Conservation (phyloP, 73 alveolate genomes). For the Paramecium primaurelia region DNA sequence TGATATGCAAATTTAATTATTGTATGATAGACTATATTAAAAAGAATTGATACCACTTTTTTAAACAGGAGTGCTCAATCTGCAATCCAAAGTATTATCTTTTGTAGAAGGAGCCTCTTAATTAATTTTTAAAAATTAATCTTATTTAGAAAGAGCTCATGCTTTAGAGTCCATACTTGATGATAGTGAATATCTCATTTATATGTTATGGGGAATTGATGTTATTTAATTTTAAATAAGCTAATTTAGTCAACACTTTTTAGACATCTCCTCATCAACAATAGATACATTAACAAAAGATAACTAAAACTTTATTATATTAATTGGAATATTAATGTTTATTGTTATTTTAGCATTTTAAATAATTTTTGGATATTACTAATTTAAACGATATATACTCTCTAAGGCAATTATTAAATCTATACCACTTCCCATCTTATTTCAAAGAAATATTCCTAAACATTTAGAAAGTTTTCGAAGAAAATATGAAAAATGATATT, state of each 20-base stretch:
- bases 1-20: neutral
- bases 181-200: neutral
- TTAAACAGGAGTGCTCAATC: neutral
- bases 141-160: neutral
- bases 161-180: neutral
- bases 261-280: neutral
- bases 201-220: neutral
- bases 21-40: neutral
- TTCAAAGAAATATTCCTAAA: neutral
- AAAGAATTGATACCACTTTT: neutral
- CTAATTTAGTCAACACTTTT: neutral
- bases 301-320: neutral
- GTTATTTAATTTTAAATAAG: neutral
- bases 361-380: neutral
- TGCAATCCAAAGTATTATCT: neutral
- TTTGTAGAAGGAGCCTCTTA: neutral
- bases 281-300: neutral
- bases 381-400: neutral
- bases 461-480: neutral
- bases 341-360: neutral
- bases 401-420: neutral
- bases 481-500: neutral
- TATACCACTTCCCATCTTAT: neutral
- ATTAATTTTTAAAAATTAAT: neutral
- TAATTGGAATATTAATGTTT: neutral